Percentiles rank a stretch among this genome's conserved stretches.
Evolutionary conservation across 1,284 basidiomycete species (phyloP).

Genomic region (Cryptococcus sp.): DNA sequence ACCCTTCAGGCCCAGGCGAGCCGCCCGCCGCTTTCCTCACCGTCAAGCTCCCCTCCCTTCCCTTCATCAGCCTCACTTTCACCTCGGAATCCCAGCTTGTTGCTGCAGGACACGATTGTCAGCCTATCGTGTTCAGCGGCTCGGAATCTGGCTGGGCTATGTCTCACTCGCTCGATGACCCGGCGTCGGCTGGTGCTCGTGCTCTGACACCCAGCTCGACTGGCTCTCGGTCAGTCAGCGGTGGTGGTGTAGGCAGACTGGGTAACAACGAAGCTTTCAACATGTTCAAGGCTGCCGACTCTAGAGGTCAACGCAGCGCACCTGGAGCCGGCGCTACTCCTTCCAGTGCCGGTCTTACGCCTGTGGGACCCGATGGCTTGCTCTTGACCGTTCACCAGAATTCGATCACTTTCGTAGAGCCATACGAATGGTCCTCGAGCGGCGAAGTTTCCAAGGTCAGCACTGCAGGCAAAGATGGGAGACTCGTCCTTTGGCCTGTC

Average conservation of each 20-base stretch:
- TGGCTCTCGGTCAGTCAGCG: constrained; percentile 46
- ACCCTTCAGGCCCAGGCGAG: constrained; percentile 66
- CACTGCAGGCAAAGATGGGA: constrained; percentile 94
- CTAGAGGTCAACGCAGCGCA: constrained; percentile 64
- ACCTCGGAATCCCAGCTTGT: constrained; percentile 76
- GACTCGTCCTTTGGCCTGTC: constrained; percentile 85
- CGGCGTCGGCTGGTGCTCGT: constrained; percentile 53
- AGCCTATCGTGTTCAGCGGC: constrained; percentile 83
- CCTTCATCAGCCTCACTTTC: constrained; percentile 80
- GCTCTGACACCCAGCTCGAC: constrained; percentile 44
- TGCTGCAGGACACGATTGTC: constrained; percentile 96
- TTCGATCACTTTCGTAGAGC: constrained; percentile 87
- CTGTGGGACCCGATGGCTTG: constrained; percentile 60
- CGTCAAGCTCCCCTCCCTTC: constrained; percentile 74
- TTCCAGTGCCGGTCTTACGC: constrained; percentile 43
- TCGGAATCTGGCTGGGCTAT: constrained; percentile 70
- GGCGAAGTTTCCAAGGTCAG: constrained; percentile 73
- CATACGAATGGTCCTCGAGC: constrained; percentile 66
- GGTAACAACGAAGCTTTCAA: constrained; percentile 90
- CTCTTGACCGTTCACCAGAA: constrained; percentile 92
- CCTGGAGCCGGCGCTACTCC: constrained; percentile 50
- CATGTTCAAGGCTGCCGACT: constrained; percentile 90
- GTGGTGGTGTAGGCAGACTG: constrained; percentile 66
- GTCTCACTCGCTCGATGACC: constrained; percentile 79
- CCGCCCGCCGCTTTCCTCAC: constrained; percentile 61